Evolutionary conservation across 148 eudicot species (phyloP).

Genomic region (Camellia sinensis): DNA sequence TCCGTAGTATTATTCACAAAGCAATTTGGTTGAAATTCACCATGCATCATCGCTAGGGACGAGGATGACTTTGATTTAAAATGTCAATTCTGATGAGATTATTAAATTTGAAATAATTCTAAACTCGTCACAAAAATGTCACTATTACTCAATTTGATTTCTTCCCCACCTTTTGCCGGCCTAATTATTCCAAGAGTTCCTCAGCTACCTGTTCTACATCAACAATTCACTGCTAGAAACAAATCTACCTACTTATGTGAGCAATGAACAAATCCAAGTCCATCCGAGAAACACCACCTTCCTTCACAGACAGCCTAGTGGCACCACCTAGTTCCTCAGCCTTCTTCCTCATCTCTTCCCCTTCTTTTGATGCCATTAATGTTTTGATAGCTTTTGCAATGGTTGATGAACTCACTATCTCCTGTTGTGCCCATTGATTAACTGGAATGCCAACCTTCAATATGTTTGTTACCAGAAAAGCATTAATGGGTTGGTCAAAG

Average conservation of each 20-base stretch:
- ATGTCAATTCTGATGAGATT: too few species aligned
- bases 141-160: too few species aligned
- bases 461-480: neutral
- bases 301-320: slow-evolving; percentile 15
- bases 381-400: slow-evolving; percentile 15
- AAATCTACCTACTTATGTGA: slow-evolving; percentile 28
- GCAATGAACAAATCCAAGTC: slow-evolving; percentile 34
- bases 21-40: too few species aligned
- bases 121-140: too few species aligned
- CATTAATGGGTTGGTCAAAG: slow-evolving; percentile 16
- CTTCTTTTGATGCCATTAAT: slow-evolving; percentile 30
- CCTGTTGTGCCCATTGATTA: neutral
- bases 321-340: slow-evolving; percentile 23
- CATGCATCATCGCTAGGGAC: too few species aligned
- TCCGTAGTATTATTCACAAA: too few species aligned
- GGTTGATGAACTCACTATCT: neutral
- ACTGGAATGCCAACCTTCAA: slow-evolving; percentile 3
- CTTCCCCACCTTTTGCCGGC: too few species aligned
- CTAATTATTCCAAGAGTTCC: too few species aligned
- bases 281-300: slow-evolving; percentile 27
- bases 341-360: slow-evolving; percentile 25
- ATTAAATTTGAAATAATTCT: too few species aligned
- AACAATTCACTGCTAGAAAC: too few species aligned
- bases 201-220: too few species aligned
- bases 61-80: too few species aligned